These are phyloP conservation scores for Ilex aquifolium DNA, from an alignment of 257 asterid genomes.

Conservation along the genomic window DNA sequence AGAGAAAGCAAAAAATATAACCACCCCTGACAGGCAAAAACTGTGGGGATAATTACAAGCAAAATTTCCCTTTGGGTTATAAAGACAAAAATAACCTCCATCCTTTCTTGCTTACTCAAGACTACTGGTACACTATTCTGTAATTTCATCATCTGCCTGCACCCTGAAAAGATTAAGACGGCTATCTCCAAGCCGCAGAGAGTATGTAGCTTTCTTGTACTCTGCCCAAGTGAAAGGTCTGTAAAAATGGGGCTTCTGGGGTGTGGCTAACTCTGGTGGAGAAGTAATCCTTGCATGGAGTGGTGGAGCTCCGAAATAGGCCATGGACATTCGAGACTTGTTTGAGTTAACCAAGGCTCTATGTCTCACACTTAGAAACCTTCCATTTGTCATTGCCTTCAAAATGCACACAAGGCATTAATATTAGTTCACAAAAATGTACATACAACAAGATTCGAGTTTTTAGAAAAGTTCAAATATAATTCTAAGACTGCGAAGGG, in stretches of 20 bases:
- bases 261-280: background rate
- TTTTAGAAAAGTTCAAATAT: too few relatives aligned
- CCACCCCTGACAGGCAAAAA: background rate
- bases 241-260: background rate
- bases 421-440: too few relatives aligned
- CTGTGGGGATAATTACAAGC: background rate
- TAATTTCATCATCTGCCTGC: background rate
- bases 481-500: too few relatives aligned
- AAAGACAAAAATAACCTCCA: too few relatives aligned
- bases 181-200: background rate
- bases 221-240: background rate
- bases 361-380: background rate
- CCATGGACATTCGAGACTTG: background rate
- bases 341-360: background rate
- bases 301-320: background rate
- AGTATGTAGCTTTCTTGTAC: background rate
- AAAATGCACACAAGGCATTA: too few relatives aligned
- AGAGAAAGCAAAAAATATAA: background rate
- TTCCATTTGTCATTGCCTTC: background rate
- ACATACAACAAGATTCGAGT: too few relatives aligned
- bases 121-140: background rate
- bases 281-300: background rate
- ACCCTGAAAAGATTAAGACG: background rate
- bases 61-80: background rate
- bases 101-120: too few relatives aligned